Evolutionary conservation across 768 basidiomycete species (phyloP), one percentile per base, ranked within the genome.

Genomic region (Hygrophoropsis aurantiaca): DNA sequence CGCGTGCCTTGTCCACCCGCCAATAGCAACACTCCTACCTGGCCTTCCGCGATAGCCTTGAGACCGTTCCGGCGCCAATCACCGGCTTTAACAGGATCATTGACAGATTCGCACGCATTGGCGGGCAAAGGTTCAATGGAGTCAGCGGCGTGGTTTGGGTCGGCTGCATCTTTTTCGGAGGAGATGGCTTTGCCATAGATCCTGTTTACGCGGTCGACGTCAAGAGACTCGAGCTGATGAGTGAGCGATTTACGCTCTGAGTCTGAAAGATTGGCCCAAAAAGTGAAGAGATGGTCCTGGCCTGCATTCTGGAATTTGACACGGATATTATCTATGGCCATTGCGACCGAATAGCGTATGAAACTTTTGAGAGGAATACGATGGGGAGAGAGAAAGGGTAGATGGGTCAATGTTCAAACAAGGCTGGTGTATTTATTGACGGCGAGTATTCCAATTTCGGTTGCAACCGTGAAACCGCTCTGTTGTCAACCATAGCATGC

Each of bases 1-100:
- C 97, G 79, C 16, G 94, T 97, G 11, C 97, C 97, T 70, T 99
- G 97, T 1, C 97, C 97, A 33, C 97, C 97, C 7, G 97, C 97
- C 89, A 99, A 91, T 56, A 99, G 79, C 38, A 99, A 76, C 9
- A 98, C 94, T n/a, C 85, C 97, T 32, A 98, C 94, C 57, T 91
- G 74, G 51, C 91, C 86, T 27, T 78, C 68, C 15, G 85, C 78
- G 59, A 97, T 82, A 39, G 95, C 94, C 33, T 81, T 70, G 32
- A 98, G 73, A 26, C 97, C 97, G 37, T 78, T 74, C 11, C 69
- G 60, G n/a, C 82, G 75, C 94, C 94, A 98, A 66, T 82, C 78
- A 11, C 65, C 64, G 47, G 79, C 84, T 63, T 81, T 85, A 49
- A 70, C 72, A 19, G 80, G 63, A 41, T 72, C 64, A 15, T 74